Evolutionary conservation across 108 stramenopile genomes (phyloP).

Genomic region (Cyclostephanos tholiformis): DNA sequence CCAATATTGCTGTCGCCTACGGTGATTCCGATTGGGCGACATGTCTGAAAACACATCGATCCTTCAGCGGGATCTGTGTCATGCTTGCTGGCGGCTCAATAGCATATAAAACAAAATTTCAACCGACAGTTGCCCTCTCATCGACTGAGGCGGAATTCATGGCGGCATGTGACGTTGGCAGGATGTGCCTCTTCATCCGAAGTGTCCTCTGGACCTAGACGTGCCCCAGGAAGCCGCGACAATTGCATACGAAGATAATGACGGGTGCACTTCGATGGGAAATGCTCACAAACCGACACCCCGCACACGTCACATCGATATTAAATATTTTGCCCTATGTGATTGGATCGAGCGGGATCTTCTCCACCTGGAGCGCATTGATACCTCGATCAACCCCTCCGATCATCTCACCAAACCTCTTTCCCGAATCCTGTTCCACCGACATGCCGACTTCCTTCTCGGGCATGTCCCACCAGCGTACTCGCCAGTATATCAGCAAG

Average conservation of each 20-base stretch:
- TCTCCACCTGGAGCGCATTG: not conserved
- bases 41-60: no score
- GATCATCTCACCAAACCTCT: constrained; percentile 9
- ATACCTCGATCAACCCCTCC: not conserved
- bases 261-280: no score
- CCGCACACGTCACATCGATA: constrained; percentile 34
- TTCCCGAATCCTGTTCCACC: not conserved
- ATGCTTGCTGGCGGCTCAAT: no score
- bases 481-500: no score
- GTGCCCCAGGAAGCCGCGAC: no score
- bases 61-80: no score
- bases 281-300: constrained; percentile 18
- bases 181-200: constrained; percentile 25
- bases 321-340: not conserved
- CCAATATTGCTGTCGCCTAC: no score
- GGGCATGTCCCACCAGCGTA: constrained; percentile 10
- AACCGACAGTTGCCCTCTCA: no score
- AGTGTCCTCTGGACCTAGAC: constrained; percentile 40
- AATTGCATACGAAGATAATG: no score
- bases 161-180: constrained; percentile 20
- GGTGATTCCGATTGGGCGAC: no score
- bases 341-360: constrained; percentile 1
- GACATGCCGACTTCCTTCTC: constrained; percentile 8
- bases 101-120: no score
- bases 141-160: no score